Base-by-base conservation (phyloP, 192 early-diverging fungal species). In the Dispira parvispora region DNA sequence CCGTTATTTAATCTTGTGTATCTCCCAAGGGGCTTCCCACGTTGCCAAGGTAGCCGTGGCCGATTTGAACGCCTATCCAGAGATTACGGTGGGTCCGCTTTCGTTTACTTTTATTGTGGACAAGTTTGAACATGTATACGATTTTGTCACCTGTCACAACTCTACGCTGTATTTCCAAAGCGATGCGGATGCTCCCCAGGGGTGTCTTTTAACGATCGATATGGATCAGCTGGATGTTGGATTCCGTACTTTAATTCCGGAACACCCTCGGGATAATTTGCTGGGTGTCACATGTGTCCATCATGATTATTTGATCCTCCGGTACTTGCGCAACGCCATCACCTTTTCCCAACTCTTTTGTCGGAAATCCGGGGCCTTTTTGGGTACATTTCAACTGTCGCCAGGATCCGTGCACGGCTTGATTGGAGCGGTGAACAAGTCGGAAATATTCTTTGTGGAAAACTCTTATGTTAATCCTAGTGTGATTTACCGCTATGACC, bases 241-340 rank as follows among this genome's bases (percentile, higher is more conserved):
- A 8, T 88, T 86, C 63, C 64, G 64, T 4, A 80, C 84, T n/a
- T 61, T 88, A 11, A 67, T 88, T 27, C 70, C 82, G 9, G 71
- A 88, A 66, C 42, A 68, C 28, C 52, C 65, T 18, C 65, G 75
- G 32, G 82, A 80, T 62, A 70, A 79, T 2, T 66, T 86, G 23
- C 68, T 61, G 8, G 56, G 42, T 38, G 63, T 60, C 44, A 23
- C 16, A 13, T 79, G 82, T 21, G 72, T 79, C 5, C 68, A 80
- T 63, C 62, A 72, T 32, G 71, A 83, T 65, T 79, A 83, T 58
- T 67, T 87, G 43, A 53, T 88, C 25, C 50, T 82, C 23, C 64
- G 68, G 1, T 83, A 85, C 67, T 67, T 86, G 62, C 76, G 74
- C 64, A 80, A 88, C 70, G 84, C 84, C 13, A 81, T 82, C 71